Evolutionary conservation across 2,329 filamentous ascomycete species (phyloP).

Genomic region (Reticulascus tulasneorum): DNA sequence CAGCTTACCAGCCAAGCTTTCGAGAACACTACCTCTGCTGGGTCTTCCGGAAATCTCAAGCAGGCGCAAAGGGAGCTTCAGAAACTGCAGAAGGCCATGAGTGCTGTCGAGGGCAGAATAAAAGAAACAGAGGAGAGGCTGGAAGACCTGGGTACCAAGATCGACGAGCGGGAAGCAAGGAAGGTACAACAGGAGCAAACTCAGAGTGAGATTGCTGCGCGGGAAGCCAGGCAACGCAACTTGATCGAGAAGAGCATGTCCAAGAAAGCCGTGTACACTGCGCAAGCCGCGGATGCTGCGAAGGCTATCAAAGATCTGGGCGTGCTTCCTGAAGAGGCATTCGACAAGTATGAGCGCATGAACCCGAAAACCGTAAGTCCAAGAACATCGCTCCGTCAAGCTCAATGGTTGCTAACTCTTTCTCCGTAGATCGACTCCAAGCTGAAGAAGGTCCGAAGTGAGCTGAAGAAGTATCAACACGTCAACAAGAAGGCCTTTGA

Average conservation of each 20-base stretch:
- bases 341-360: slow-evolving; percentile 83
- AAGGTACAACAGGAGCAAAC: slow-evolving; percentile 64
- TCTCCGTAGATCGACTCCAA: slow-evolving; percentile 51
- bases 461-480: slow-evolving; percentile 92
- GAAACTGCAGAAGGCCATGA: slow-evolving; percentile 66
- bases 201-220: slow-evolving; percentile 70
- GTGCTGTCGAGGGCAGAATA: slow-evolving; percentile 64
- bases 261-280: slow-evolving; percentile 75
- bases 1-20: slow-evolving; percentile 75
- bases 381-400: neutral
- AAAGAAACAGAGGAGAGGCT: slow-evolving; percentile 71
- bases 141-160: slow-evolving; percentile 45
- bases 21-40: slow-evolving; percentile 49
- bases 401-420: slow-evolving; percentile 9
- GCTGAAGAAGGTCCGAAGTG: slow-evolving; percentile 87
- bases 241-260: slow-evolving; percentile 88
- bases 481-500: slow-evolving; percentile 99
- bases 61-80: slow-evolving; percentile 79
- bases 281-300: slow-evolving; percentile 74
- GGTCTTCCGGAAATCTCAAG: slow-evolving; percentile 61
- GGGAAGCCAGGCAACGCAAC: slow-evolving; percentile 83
- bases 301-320: slow-evolving; percentile 91
- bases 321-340: slow-evolving; percentile 88
- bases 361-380: slow-evolving; percentile 67
- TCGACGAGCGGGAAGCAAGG: slow-evolving; percentile 51